A percentile compares a stretch with the other conserved stretches of the same genome.
phyloP scores from a whole-genome alignment of 495 filamentous ascomycete species.

The Jackrogersella minutella region DNA sequence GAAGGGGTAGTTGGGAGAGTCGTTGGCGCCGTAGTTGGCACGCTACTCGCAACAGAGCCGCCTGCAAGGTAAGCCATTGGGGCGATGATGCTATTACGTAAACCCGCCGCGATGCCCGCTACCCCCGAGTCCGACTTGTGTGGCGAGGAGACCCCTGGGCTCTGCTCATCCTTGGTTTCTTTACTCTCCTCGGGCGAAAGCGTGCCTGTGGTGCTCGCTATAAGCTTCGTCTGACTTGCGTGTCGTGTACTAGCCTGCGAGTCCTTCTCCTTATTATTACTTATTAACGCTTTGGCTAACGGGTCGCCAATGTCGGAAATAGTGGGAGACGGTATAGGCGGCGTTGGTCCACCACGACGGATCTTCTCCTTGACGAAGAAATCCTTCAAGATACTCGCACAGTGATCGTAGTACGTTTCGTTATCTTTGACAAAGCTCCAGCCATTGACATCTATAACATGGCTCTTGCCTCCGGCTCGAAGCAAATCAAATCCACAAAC shows the following conservation, averaged over 20 bases:
- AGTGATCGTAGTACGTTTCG: slow-evolving; percentile 95
- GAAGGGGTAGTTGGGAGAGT: slow-evolving; percentile 54
- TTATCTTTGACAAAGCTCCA: slow-evolving; percentile 99
- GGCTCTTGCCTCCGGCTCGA: slow-evolving; percentile 85
- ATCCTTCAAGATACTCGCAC: slow-evolving; percentile 81
- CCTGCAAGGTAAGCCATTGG: slow-evolving; percentile 47
- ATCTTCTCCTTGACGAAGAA: slow-evolving; percentile 83
- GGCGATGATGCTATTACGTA: slow-evolving; percentile 47
- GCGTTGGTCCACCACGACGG: slow-evolving; percentile 52
- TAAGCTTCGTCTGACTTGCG: slow-evolving; percentile 42
- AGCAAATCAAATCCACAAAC: slow-evolving; percentile 98
- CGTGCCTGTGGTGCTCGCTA: slow-evolving; percentile 45
- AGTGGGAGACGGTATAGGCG: slow-evolving; percentile 54
- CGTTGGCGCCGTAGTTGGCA: slow-evolving; percentile 53
- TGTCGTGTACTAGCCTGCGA: slow-evolving; percentile 39
- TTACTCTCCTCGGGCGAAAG: slow-evolving; percentile 44
- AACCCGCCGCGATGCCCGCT: slow-evolving; percentile 41
- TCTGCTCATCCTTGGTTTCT: slow-evolving; percentile 47
- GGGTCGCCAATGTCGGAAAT: slow-evolving; percentile 55
- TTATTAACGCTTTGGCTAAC: slow-evolving; percentile 43
- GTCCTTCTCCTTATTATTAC: slow-evolving; percentile 49
- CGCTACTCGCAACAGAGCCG: slow-evolving; percentile 45
- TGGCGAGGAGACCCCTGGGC: slow-evolving; percentile 32
- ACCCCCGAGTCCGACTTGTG: slow-evolving; percentile 46
- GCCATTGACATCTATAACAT: slow-evolving; percentile 98